Evolutionary conservation across 2,329 filamentous ascomycete species (phyloP), one percentile per base, ranked within the genome.

Genomic region (Arachnomyces sp.): DNA sequence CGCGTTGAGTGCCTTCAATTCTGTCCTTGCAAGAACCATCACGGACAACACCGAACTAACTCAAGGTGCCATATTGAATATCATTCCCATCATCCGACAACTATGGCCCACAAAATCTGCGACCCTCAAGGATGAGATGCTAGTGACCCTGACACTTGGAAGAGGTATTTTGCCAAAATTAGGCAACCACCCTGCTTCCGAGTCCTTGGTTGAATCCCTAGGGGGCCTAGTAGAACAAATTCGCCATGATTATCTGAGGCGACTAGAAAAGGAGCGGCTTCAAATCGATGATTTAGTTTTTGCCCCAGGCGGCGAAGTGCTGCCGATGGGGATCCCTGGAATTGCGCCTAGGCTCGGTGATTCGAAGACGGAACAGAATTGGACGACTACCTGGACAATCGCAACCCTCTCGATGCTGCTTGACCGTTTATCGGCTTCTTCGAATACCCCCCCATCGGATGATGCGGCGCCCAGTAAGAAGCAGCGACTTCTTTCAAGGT

Each of bases 261-360:
- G 87, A 44, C 71, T 78, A 28, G 79, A 84, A 35, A 77, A 78
- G 43, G 80, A 84, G 35, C 76, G 81, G 29, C 70, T 96, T 8
- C 82, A 87, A 47, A 64, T 93, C n/a, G 79, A 85, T 44, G 84
- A 95, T 51, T 57, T 95, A 17, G 66, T 71, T 0, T 83, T 84
- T 53, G 67, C 55, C 56, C 46, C 50, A 28, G 43, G 35, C 17
- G 38, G 34, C 28, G 46, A 40, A 34, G 42, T 43, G 7, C 36
- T 36, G 14, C 61, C 61, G 11, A 61, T 74, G 9, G 54, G 64
- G n/a, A 43, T 47, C 15, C 52, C 49, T 16, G 47, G 55, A 20
- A 60, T 63, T 42, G 58, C 59, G 12, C 65, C 64, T 37, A 54
- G 61, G 15, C 48, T 61, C 15, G 59, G 60, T 35, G 54, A 48